Base-by-base conservation (phyloP, 768 basidiomycete genomes). In the Lenzites betulinus region DNA sequence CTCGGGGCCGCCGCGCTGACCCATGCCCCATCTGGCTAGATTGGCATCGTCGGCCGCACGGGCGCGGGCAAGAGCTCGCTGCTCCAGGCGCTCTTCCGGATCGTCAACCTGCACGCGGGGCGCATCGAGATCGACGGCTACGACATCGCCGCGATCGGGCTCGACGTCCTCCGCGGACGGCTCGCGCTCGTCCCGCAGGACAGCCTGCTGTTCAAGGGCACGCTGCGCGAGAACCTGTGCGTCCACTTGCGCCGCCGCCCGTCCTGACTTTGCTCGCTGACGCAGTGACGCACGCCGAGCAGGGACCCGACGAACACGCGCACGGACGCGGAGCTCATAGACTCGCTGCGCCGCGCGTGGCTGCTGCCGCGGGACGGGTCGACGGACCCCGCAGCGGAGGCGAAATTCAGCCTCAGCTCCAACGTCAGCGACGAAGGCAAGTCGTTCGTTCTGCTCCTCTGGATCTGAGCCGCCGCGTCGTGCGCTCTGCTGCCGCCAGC, bases 201-300 rank as follows among this genome's bases (percentile, higher is more conserved):
- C 68, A 87, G 87, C 3, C 82, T 87, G 0, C 74, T 95, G 11
- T 93, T 93, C 75, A 89, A 88, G 1, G 90, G 92, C 1, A 90
- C 89, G 12, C 74, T 92, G 22, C 75, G 89, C 49, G 88, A 89
- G 35, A 90, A 13, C 52, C n/a, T 51, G 13, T 43, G n/a, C 18
- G 46, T 36, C 36, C 7, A 8, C 13, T 7, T 23, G 43, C 22
- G 46, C 33, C 22, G 46, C 33, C 48, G 16, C n/a, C 4, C 30
- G 33, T 28, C n/a, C 49, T 15, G 22, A 8, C 4, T 84, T 82
- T 70, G 16, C 88, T 92, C 12, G 36, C 51, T 51, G 59, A 86
- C 90, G 58, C 80, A 81, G n/a, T n/a, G 1, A 89, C 92, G 63
- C 75, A 75, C 4, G 88, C 89, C 54, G 88, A 88, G 51, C 68